Base-by-base conservation (phyloP, 2,329 filamentous ascomycete species). In the Colletotrichum musicola region DNA sequence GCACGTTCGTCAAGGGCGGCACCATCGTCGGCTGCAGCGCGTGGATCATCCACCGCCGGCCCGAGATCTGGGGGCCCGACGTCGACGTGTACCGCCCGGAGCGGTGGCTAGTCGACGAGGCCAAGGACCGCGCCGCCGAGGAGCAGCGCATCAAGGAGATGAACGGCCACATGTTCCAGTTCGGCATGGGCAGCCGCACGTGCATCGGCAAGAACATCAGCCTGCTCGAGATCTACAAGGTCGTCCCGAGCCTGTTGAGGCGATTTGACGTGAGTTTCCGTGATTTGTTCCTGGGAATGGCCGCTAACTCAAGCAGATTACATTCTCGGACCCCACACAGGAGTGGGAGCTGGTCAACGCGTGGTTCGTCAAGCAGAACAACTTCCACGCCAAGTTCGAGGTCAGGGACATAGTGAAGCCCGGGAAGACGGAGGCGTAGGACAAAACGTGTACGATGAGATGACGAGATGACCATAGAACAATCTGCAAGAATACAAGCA, bases 21-120 rank as follows among this genome's bases (percentile, higher is more conserved):
- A 93, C 92, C 0, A 90, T 92, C 67, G 91, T 94, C 0, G 92
- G 92, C 6, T 92, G 89, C 75, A 93, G 89, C 60, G 88, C 92
- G 0, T 94, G 92, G 92, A 88, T 94, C 16, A 82, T 95, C 40
- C 92, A 95, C 74, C 86, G 90, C 3, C 85, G 89, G 2, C 83
- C 85, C 5, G 88, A 90, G 62, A 82, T 94, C 35, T 95, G 93
- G 73, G 92, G 92, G 2, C 76, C 82, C 0, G 89, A 94, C 69
- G 88, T 88, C 0, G 89, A 93, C 51, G 78, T 76, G 0, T 95
- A 87, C 76, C 80, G 89, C 13, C 92, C 92, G 0, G 92, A 94
- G 78, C 79, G 92, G 50, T 93, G 92, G 86, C 74, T 89, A 3
- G 78, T 81, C 1, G 83, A 84, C 14, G 79, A 83, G 65, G 77